phyloP scores from a whole-genome alignment of 371 early-diverging fungal species.

The Haplosporangium sp. region DNA sequence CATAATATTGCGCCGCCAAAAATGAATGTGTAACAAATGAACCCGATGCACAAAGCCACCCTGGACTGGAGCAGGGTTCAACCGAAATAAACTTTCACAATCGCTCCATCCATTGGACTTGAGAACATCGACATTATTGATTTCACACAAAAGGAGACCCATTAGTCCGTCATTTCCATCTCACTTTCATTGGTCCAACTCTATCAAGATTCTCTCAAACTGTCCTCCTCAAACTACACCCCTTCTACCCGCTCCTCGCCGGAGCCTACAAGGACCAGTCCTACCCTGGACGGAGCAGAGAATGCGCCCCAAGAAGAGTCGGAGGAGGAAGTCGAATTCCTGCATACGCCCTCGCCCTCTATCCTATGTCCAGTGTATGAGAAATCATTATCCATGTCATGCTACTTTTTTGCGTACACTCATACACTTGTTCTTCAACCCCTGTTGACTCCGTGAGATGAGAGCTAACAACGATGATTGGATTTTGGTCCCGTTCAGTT shows the following conservation, averaged over 20 bases:
- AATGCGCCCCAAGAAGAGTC: constrained; percentile 4
- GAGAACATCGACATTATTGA: too few relatives aligned
- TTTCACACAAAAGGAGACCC: background rate
- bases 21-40: too few relatives aligned
- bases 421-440: too few relatives aligned
- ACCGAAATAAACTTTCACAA: too few relatives aligned
- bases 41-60: too few relatives aligned
- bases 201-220: background rate
- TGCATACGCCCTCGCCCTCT: constrained; percentile 59
- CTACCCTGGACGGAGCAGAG: background rate
- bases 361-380: constrained; percentile 65
- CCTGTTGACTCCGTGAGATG: too few relatives aligned
- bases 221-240: constrained; percentile 14
- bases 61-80: too few relatives aligned
- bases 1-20: too few relatives aligned
- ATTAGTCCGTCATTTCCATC: background rate
- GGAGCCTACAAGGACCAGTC: constrained; percentile 9
- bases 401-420: background rate
- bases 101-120: too few relatives aligned
- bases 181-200: background rate
- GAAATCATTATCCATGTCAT: background rate
- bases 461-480: too few relatives aligned
- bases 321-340: constrained; percentile 57
- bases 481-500: constrained; percentile 44
- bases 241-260: constrained; percentile 34